These are phyloP conservation scores for Hirsutella minnesotensis DNA, from an alignment of 2,329 filamentous ascomycete genomes.

Conservation along the genomic window DNA sequence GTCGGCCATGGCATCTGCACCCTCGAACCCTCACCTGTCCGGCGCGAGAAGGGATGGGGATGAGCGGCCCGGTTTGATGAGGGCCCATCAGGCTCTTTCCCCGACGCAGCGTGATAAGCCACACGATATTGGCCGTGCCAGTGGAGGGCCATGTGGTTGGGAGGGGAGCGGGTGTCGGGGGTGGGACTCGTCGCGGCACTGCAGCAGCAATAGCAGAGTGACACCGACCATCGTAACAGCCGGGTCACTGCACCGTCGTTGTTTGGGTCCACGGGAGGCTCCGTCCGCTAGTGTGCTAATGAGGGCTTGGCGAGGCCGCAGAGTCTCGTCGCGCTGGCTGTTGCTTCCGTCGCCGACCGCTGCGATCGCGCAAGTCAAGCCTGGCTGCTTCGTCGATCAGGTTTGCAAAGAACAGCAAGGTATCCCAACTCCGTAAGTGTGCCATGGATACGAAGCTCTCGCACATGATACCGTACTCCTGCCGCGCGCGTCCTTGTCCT, in stretches of 20 bases:
- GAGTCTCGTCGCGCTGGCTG: neutral
- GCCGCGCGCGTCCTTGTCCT: too few relatives aligned
- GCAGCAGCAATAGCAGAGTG: neutral
- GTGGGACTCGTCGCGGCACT: neutral
- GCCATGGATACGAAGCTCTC: too few relatives aligned
- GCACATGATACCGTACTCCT: too few relatives aligned
- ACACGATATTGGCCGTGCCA: neutral
- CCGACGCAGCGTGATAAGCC: neutral
- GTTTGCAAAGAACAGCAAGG: too few relatives aligned
- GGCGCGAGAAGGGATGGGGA: neutral
- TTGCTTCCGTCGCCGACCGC: neutral
- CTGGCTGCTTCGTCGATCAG: too few relatives aligned
- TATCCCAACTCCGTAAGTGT: too few relatives aligned
- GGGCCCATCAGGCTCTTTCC: neutral
- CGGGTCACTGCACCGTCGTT: neutral
- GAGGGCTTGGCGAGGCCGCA: neutral
- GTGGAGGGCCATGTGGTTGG: slow-evolving; percentile 1
- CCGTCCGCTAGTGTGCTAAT: neutral
- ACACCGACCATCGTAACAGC: neutral
- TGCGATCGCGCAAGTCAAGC: too few relatives aligned
- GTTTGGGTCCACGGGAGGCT: neutral
- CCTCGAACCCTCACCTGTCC: neutral
- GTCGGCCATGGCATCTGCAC: neutral
- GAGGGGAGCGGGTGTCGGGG: neutral
- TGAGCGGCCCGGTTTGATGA: neutral